phyloP scores from a whole-genome alignment of 2,329 filamentous ascomycete species.

The Myriosclerotinia scirpicola region DNA sequence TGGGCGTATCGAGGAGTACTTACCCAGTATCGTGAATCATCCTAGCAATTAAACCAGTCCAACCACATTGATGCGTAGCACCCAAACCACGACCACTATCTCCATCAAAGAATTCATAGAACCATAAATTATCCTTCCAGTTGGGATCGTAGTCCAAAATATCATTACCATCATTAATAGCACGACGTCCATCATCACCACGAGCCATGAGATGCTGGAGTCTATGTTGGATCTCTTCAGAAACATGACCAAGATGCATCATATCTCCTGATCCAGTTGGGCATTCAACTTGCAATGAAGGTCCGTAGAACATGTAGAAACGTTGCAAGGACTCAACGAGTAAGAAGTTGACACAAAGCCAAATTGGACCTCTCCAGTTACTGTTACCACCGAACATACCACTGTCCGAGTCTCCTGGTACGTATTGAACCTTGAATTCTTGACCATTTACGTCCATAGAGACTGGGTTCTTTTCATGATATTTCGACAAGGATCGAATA shows the following conservation, averaged over 20 bases:
- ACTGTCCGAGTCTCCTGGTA: constrained; percentile 94
- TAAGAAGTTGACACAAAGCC: constrained; percentile 94
- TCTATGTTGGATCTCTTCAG: constrained; percentile 92
- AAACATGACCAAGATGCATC: constrained; percentile 94
- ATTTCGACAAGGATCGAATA: constrained; percentile 88
- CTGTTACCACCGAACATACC: constrained; percentile 95
- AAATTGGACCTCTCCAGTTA: constrained; percentile 95
- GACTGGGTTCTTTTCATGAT: constrained; percentile 84
- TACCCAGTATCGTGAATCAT: constrained; percentile 98
- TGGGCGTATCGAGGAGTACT: constrained; percentile 41
- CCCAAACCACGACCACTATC: constrained; percentile 86
- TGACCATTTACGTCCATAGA: constrained; percentile 96
- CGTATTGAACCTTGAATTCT: constrained; percentile 81
- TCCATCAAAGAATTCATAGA: constrained; percentile 96
- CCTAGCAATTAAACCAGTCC: constrained; percentile 93
- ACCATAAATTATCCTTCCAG: constrained; percentile 94
- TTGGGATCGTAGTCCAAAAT: constrained; percentile 86
- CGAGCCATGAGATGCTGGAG: constrained; percentile 88
- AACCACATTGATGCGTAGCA: constrained; percentile 91
- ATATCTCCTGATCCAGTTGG: constrained; percentile 89
- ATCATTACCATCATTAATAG: constrained; percentile 83
- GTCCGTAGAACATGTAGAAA: constrained; percentile 95
- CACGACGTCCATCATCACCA: constrained; percentile 80
- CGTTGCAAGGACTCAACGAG: constrained; percentile 91
- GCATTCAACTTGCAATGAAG: constrained; percentile 85